phyloP scores from a whole-genome alignment of 2,329 filamentous ascomycete species.

The Pezicula radicicola region DNA sequence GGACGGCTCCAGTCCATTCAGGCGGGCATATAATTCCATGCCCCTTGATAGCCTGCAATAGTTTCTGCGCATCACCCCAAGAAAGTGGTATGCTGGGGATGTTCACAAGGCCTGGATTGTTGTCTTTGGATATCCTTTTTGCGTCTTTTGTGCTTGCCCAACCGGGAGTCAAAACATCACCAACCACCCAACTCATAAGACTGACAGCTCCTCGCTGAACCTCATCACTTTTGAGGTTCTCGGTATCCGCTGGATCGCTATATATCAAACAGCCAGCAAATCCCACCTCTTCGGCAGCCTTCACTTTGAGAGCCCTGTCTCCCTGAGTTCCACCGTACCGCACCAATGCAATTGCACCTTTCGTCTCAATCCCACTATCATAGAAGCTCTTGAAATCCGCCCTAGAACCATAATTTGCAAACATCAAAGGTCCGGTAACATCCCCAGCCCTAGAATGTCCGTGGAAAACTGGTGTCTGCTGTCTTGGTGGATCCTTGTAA shows the following conservation, averaged over 20 bases:
- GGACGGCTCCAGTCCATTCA: slow-evolving; percentile 75
- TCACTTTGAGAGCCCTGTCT: slow-evolving; percentile 79
- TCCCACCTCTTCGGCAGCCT: slow-evolving; percentile 82
- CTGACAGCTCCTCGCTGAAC: slow-evolving; percentile 80
- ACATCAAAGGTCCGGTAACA: slow-evolving; percentile 81
- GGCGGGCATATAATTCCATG: slow-evolving; percentile 66
- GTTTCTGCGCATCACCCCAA: slow-evolving; percentile 80
- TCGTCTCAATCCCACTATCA: slow-evolving; percentile 68
- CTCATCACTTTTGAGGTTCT: slow-evolving; percentile 73
- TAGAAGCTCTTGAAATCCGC: slow-evolving; percentile 76
- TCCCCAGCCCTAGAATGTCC: slow-evolving; percentile 85
- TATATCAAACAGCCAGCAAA: slow-evolving; percentile 89
- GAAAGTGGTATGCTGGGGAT: slow-evolving; percentile 90
- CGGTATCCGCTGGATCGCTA: slow-evolving; percentile 75
- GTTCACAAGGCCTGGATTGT: slow-evolving; percentile 69
- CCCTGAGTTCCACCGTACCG: slow-evolving; percentile 72
- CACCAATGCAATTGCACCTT: slow-evolving; percentile 81
- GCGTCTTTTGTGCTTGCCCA: slow-evolving; percentile 69
- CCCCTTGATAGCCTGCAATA: slow-evolving; percentile 74
- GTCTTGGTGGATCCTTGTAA: slow-evolving; percentile 57
- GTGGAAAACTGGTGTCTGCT: slow-evolving; percentile 79
- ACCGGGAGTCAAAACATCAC: slow-evolving; percentile 89
- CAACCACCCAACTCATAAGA: slow-evolving; percentile 77
- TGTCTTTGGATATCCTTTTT: slow-evolving; percentile 64
- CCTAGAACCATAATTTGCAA: slow-evolving; percentile 85